These are phyloP conservation scores for Apophysomyces elegans DNA, from an alignment of 371 early-diverging fungal species.

Conservation along the genomic window DNA sequence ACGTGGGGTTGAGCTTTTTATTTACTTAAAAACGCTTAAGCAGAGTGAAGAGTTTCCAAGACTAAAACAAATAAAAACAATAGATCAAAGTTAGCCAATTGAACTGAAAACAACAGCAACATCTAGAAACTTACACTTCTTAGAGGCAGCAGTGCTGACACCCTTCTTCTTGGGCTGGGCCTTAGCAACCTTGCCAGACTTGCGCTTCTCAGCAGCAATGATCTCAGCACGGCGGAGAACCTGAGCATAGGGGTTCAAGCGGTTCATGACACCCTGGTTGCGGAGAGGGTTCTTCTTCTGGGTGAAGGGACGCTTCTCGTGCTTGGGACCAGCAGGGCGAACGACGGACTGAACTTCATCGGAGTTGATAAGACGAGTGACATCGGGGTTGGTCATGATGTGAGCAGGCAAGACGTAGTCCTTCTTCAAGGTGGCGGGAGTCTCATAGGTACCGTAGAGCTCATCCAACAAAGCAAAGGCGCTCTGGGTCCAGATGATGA, in stretches of 20 bases:
- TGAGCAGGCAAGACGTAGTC: conserved; percentile 92
- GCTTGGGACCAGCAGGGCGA: conserved; percentile 81
- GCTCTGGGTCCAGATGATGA: conserved; percentile 99
- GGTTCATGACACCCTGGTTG: conserved; percentile 90
- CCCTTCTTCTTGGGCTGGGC: conserved; percentile 48
- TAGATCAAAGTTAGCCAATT: too few species aligned
- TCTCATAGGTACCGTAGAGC: conserved; percentile 92
- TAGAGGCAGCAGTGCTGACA: conserved; percentile 50
- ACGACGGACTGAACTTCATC: conserved; percentile 97
- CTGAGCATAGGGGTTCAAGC: conserved; percentile 97
- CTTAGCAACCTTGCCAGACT: conserved; percentile 71
- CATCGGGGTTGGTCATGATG: conserved; percentile 94
- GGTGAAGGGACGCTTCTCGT: conserved; percentile 87
- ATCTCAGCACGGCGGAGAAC: conserved; percentile 87
- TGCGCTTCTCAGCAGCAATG: conserved; percentile 65
- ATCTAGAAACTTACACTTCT: conserved; percentile 36
- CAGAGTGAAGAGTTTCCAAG: conserved; percentile 67
- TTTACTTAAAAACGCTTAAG: conserved; percentile 39
- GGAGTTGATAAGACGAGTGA: conserved; percentile 97
- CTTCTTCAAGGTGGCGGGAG: conserved; percentile 87
- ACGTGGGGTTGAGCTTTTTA: not conserved
- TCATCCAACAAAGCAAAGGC: conserved; percentile 96
- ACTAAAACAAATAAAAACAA: conserved; percentile 12
- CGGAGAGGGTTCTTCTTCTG: conserved; percentile 98
- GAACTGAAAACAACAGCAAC: too few species aligned